Evolutionary conservation across 768 basidiomycete species (phyloP).

Genomic region (Termitomyces sp.): DNA sequence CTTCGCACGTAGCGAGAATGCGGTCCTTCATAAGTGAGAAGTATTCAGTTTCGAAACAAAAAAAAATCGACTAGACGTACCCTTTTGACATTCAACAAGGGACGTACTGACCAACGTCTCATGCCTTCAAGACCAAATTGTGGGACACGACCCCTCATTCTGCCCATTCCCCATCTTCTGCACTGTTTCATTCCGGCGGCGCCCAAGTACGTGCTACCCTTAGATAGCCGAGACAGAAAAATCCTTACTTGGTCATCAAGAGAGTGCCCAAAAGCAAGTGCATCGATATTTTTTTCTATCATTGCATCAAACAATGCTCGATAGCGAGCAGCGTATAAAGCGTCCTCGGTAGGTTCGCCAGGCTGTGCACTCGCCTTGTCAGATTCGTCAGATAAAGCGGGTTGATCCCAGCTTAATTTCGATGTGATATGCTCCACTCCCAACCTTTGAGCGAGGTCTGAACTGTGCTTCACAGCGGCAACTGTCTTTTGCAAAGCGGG

Average conservation of each 20-base stretch:
- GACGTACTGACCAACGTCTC: slow-evolving; percentile 67
- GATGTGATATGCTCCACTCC: slow-evolving; percentile 44
- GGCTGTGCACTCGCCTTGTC: slow-evolving; percentile 58
- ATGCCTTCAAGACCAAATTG: slow-evolving; percentile 54
- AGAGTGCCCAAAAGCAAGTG: slow-evolving; percentile 72
- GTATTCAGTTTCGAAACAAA: neutral
- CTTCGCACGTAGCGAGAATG: slow-evolving; percentile 73
- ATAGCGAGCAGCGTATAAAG: slow-evolving; percentile 61
- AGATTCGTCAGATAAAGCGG: slow-evolving; percentile 44
- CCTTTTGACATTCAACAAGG: slow-evolving; percentile 66
- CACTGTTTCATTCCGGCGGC: slow-evolving; percentile 64
- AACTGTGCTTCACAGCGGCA: slow-evolving; percentile 39
- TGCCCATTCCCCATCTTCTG: slow-evolving; percentile 84
- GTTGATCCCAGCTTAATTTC: slow-evolving; percentile 55
- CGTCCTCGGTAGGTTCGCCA: too few relatives aligned
- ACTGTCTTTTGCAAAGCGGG: slow-evolving; percentile 68
- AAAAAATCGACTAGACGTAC: slow-evolving; percentile 29
- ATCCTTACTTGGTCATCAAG: slow-evolving; percentile 86
- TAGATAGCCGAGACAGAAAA: slow-evolving; percentile 62
- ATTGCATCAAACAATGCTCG: slow-evolving; percentile 40
- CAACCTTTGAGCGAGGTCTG: slow-evolving; percentile 35
- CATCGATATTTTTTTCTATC: slow-evolving; percentile 26
- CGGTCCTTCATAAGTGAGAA: slow-evolving; percentile 50
- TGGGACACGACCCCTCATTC: slow-evolving; percentile 25
- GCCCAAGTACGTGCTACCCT: slow-evolving; percentile 52